phyloP scores from a whole-genome alignment of 2,329 filamentous ascomycete species.

The Alternaria triticina region DNA sequence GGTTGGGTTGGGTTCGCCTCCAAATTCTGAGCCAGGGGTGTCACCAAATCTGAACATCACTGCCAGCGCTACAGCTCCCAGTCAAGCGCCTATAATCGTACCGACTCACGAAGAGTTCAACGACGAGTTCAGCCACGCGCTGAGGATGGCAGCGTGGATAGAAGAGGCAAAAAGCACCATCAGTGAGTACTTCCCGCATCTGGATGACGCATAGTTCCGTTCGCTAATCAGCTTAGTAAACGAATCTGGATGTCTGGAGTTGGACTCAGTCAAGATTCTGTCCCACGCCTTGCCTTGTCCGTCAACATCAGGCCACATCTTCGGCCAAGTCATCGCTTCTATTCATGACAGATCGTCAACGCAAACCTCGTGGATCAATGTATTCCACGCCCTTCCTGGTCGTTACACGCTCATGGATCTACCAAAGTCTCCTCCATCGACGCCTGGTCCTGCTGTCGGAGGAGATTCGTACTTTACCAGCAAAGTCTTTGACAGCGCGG shows the following conservation, averaged over 20 bases:
- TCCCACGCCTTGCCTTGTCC: slow-evolving; percentile 67
- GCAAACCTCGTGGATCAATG: slow-evolving; percentile 66
- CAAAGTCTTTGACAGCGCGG: slow-evolving; percentile 67
- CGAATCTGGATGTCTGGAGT: slow-evolving; percentile 40
- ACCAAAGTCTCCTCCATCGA: slow-evolving; percentile 67
- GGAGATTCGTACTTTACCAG: slow-evolving; percentile 67
- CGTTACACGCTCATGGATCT: slow-evolving; percentile 67
- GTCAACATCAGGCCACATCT: slow-evolving; percentile 57
- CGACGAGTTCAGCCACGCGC: slow-evolving; percentile 25
- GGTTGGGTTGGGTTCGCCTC: slow-evolving; percentile 49
- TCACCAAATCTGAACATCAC: slow-evolving; percentile 36
- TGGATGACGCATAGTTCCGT: not conserved
- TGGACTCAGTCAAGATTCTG: slow-evolving; percentile 60
- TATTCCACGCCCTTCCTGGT: slow-evolving; percentile 68
- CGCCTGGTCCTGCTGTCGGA: slow-evolving; percentile 58
- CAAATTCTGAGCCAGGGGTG: slow-evolving; percentile 46
- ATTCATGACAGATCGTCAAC: slow-evolving; percentile 61
- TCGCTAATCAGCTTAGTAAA: slow-evolving; percentile 33
- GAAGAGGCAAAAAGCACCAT: slow-evolving; percentile 38
- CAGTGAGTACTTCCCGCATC: slow-evolving; percentile 31
- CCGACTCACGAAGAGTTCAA: slow-evolving; percentile 21
- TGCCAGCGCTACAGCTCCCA: slow-evolving; percentile 25
- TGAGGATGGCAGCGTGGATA: slow-evolving; percentile 41
- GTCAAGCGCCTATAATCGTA: slow-evolving; percentile 34
- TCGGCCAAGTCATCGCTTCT: slow-evolving; percentile 60